These are phyloP conservation scores for Leptographium lundbergii DNA, from an alignment of 2,329 filamentous ascomycete genomes.

Conservation along the genomic window DNA sequence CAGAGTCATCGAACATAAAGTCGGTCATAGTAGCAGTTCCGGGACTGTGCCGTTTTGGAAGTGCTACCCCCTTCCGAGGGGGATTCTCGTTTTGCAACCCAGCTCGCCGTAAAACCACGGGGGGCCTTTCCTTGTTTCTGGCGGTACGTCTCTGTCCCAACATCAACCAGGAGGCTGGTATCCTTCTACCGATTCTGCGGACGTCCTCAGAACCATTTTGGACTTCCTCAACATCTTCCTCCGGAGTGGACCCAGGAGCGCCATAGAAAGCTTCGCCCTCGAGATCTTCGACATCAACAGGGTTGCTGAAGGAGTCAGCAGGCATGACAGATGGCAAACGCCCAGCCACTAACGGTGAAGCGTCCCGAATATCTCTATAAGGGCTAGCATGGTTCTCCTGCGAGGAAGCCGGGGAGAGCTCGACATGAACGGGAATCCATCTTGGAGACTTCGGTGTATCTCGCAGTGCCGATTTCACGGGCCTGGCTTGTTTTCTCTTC, in stretches of 20 bases:
- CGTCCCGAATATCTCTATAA: background rate
- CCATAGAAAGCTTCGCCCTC: background rate
- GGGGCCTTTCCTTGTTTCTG: background rate
- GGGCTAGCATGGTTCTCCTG: background rate
- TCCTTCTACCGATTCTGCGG: constrained; percentile 28
- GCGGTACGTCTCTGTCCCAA: constrained; percentile 38
- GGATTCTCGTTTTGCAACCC: constrained; percentile 25
- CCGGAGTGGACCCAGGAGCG: background rate
- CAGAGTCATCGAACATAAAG: constrained; percentile 33
- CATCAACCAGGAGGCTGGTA: constrained; percentile 56
- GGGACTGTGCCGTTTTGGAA: constrained; percentile 25
- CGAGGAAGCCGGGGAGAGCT: constrained; percentile 6
- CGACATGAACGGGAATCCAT: constrained; percentile 8
- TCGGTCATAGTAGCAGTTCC: constrained; percentile 15
- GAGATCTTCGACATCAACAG: background rate
- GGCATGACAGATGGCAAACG: background rate
- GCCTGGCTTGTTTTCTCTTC: constrained; percentile 11
- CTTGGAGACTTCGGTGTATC: background rate
- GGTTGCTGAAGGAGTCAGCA: background rate
- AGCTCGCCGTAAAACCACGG: constrained; percentile 17
- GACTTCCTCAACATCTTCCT: constrained; percentile 12
- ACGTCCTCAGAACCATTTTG: constrained; percentile 29
- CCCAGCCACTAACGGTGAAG: background rate
- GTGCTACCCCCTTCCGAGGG: constrained; percentile 35
- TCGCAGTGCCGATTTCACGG: background rate